phyloP scores from a whole-genome alignment of 2,329 filamentous ascomycete genomes.

The Fusarium tricinctum region DNA sequence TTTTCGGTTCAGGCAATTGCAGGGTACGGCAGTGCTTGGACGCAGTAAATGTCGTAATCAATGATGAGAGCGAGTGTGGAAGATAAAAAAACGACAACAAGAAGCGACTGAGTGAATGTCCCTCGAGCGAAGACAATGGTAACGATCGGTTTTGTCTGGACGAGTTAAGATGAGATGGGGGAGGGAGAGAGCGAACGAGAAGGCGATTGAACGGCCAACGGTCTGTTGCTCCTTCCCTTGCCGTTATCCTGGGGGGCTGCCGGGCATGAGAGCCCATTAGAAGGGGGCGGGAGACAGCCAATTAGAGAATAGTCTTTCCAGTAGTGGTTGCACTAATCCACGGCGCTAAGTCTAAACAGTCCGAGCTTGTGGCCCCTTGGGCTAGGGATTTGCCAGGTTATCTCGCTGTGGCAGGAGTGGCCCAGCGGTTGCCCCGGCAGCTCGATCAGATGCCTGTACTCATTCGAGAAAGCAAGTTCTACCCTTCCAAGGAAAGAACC shows the following conservation, averaged over 20 bases:
- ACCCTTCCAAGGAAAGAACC: constrained; percentile 23
- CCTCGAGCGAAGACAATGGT: constrained; percentile 34
- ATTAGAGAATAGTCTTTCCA: constrained; percentile 25
- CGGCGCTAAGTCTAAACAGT: constrained; percentile 32
- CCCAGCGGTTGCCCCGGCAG: constrained; percentile 42
- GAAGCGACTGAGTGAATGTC: constrained; percentile 29
- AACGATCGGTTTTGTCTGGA: constrained; percentile 36
- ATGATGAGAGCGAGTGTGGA: constrained; percentile 31
- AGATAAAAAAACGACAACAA: constrained; percentile 25
- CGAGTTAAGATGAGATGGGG: constrained; percentile 25
- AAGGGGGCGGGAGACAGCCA: constrained; percentile 35
- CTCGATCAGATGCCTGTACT: constrained; percentile 32
- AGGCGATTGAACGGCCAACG: constrained; percentile 40
- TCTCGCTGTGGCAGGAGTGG: constrained; percentile 25
- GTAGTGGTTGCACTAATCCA: constrained; percentile 26
- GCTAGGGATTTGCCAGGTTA: constrained; percentile 23
- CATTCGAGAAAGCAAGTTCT: constrained; percentile 9
- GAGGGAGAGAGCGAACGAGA: constrained; percentile 19
- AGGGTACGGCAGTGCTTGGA: constrained; percentile 28
- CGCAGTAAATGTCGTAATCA: constrained; percentile 25
- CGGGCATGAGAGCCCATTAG: constrained; percentile 19
- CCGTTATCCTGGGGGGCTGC: constrained; percentile 35
- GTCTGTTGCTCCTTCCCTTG: constrained; percentile 40
- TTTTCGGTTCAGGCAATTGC: constrained; percentile 40
- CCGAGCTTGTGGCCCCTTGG: constrained; percentile 33